Percentiles rank a stretch among this genome's conserved stretches.
phyloP scores from a whole-genome alignment of 495 filamentous ascomycete species.

The Penicillium daleae region DNA sequence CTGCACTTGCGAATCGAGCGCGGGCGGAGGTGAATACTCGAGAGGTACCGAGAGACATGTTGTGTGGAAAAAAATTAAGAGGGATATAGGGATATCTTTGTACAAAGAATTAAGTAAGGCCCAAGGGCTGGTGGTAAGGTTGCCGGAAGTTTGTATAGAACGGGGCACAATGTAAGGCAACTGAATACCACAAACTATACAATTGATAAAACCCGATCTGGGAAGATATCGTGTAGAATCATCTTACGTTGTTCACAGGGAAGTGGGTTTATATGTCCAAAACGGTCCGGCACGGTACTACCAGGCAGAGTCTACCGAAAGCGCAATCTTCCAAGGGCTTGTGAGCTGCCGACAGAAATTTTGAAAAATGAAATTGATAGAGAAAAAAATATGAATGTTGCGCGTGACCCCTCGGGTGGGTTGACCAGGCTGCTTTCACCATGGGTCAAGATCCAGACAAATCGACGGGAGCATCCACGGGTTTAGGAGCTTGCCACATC shows the following conservation, averaged over 20 bases:
- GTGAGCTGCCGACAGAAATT: conserved; percentile 12
- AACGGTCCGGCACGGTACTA: conserved; percentile 20
- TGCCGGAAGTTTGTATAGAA: neutral
- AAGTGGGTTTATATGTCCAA: conserved; percentile 20
- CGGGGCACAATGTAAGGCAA: neutral
- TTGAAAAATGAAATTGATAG: conserved; percentile 13
- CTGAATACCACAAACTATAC: neutral
- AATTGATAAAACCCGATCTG: neutral
- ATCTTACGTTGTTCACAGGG: neutral
- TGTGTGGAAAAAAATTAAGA: neutral
- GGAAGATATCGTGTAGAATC: neutral
- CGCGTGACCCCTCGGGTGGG: conserved; percentile 38
- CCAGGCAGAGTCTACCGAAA: conserved; percentile 30
- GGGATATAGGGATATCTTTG: neutral
- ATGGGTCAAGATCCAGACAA: conserved; percentile 37
- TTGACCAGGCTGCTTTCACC: conserved; percentile 32
- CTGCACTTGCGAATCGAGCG: conserved; percentile 18
- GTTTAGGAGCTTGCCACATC: conserved; percentile 22
- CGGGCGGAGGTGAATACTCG: conserved; percentile 20
- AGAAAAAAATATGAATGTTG: conserved; percentile 20
- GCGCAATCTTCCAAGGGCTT: conserved; percentile 8
- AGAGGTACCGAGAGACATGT: conserved; percentile 23
- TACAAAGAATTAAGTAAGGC: neutral
- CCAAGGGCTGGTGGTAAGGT: neutral
- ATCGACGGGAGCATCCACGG: conserved; percentile 32